Base-by-base conservation (phyloP, 192 early-diverging fungal genomes). In the Linderina pennispora region DNA sequence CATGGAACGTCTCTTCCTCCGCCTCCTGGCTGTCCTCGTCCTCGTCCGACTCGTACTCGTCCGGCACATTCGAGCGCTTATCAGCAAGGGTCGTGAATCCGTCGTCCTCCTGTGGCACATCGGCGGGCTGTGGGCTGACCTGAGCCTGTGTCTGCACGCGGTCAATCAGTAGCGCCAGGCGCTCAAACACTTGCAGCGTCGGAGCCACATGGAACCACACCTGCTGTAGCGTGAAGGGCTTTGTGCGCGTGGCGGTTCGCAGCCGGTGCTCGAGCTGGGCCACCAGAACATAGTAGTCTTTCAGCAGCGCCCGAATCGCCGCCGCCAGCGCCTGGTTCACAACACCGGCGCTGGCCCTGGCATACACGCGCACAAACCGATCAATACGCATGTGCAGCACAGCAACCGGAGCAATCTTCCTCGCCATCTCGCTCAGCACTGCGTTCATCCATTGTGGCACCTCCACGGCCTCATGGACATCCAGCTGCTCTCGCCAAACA, bases 251-350 rank as follows among this genome's bases (percentile, higher is more conserved):
- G 7, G 75, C 80, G 18, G 76, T 75, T 50, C 76, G 77, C 54
- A 64, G 87, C 37, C 91, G 85, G 45, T 86, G 88, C 53, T 99
- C 96, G 16, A 99, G 74, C 50, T 92, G 91, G 13, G 86, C 88
- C 11, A 99, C 78, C 15, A 94, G 53, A 13, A 86, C 62, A 11
- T 87, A 56, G 45, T 90, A 97, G 40, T 94, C 92, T 77, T 90
- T 87, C 22, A 89, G 43, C 23, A 98, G 48, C 18, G 41, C 69
- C 11, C 77, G 55, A 32, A 95, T 86, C 0, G 89, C 89, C 1
- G 91, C 88, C 47, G 84, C 86, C 1, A 99, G 79, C 0, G 96
- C 94, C 58, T 99, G 91, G 46, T 80, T 86, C 19, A 94, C 85
- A 11, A 83, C 80, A 3, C 96, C 96, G 39, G 87, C 90, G 21